phyloP scores from a whole-genome alignment of 1,284 basidiomycete genomes.

The Apiotrichum siamense region DNA sequence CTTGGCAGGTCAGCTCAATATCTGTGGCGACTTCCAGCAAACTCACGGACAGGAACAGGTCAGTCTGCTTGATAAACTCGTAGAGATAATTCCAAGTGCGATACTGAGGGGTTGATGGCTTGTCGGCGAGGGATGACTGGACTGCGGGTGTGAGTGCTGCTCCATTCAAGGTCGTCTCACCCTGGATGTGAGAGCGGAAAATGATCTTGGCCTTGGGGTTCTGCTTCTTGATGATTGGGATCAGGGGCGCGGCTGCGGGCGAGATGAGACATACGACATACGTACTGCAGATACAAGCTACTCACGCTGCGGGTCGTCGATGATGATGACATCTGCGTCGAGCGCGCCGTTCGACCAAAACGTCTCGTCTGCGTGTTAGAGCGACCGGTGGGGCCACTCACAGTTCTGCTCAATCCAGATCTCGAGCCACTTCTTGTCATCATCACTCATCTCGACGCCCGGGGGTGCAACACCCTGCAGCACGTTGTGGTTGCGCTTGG shows the following conservation, averaged over 20 bases:
- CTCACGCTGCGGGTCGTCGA: constrained; percentile 57
- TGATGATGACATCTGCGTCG: constrained; percentile 52
- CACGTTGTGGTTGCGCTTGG: constrained; percentile 67
- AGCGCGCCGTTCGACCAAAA: constrained; percentile 66
- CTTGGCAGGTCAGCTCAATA: constrained; percentile 9
- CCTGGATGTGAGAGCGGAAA: constrained; percentile 86
- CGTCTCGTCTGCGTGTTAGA: constrained; percentile 51
- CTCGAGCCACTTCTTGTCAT: constrained; percentile 65
- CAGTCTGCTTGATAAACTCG: constrained; percentile 76
- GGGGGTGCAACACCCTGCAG: constrained; percentile 64
- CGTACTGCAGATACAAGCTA: too few species aligned
- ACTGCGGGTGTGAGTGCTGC: constrained; percentile 15
- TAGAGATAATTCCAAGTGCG: constrained; percentile 85
- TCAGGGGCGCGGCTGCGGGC: constrained; percentile 57
- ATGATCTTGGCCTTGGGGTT: constrained; percentile 74
- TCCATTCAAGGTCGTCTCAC: constrained; percentile 49
- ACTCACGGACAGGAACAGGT: constrained; percentile 70
- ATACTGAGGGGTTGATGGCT: constrained; percentile 61
- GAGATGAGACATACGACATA: neutral
- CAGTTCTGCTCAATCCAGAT: constrained; percentile 67
- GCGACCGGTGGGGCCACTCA: constrained; percentile 10
- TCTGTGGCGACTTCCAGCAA: neutral
- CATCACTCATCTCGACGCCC: constrained; percentile 64
- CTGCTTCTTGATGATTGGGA: constrained; percentile 74
- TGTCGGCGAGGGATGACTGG: constrained; percentile 37